Conservation (phyloP, 2,329 filamentous ascomycete genomes). For the Aspergillus fructus region DNA sequence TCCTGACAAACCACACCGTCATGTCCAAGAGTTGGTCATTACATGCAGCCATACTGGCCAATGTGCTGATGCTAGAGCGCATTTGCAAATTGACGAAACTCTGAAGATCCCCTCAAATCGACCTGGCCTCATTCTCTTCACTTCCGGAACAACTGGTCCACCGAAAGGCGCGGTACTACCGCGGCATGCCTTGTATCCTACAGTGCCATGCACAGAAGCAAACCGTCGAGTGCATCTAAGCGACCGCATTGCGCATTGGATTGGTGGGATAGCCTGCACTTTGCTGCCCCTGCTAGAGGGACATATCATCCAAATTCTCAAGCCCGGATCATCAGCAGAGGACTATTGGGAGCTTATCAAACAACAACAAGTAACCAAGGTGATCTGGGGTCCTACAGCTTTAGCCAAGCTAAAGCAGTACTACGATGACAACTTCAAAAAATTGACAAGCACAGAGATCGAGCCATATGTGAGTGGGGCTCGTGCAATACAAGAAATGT, state of each 20-base stretch:
- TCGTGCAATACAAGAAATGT: background rate
- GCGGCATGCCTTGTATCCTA: background rate
- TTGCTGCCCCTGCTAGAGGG: background rate
- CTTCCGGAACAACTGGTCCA: background rate
- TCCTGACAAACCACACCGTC: background rate
- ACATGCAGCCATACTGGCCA: background rate
- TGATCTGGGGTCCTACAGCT: background rate
- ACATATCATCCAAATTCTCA: background rate
- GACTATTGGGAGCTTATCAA: background rate
- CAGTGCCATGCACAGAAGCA: background rate
- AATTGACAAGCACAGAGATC: background rate
- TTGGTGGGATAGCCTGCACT: background rate
- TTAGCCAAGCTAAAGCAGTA: background rate
- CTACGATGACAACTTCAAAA: background rate
- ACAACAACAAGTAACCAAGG: background rate
- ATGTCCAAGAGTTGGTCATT: background rate
- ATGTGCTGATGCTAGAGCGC: background rate
- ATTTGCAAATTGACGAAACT: no score
- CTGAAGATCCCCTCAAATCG: background rate
- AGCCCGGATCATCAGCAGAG: no score
- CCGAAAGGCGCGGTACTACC: background rate
- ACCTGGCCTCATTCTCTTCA: background rate
- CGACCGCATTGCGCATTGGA: background rate
- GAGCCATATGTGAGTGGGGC: background rate
- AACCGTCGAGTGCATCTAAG: background rate